Evolutionary conservation across 805 yeast genomes (phyloP), one percentile per base, ranked within the genome.

Genomic region (Ogataea henricii): DNA sequence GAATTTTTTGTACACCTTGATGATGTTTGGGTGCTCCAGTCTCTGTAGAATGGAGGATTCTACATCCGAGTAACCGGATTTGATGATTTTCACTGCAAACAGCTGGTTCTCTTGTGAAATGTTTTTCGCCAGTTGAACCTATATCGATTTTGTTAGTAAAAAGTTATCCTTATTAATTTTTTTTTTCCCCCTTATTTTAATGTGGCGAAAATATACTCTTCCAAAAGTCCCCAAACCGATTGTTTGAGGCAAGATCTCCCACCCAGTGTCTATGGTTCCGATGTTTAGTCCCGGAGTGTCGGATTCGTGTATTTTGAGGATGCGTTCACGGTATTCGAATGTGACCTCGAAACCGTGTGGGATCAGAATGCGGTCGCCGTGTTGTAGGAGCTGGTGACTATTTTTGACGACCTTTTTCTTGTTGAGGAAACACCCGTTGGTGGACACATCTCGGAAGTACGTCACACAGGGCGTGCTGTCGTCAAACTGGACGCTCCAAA

Each of bases 21-120:
- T 91, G 56, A 94, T 89, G 65, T 94, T 91, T 4, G 97, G 97
- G 68, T 92, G 97, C 40, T 83, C 79, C 48, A 89, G 72, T 52
- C 83, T 80, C 55, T 82, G 79, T 51, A 92, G 70, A 3, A 79
- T 68, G 23, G 68, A 62, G 0, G 80, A 76, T 54, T 80, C 85
- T 10, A 50, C 54, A 33, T 62, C 60, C 20, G 60, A 60, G 21
- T 56, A 63, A 14, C 60, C 58, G 47, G 62, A 68, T 18, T 27
- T 35, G 2, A 43, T 65, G 3, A 76, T 67, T 51, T 80, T 81
- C 1, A 79, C 84, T 0, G 85, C 85, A 60, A 64, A 80, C 20
- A 69, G 59, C 37, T 58, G 65, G 4, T 42, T 27, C 2, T 48
- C 48, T 9, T 58, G 50, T n/a, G 40, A 33, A 9, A 55, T 51